Percentiles rank a stretch among this genome's conserved stretches.
Conservation (phyloP, 140 eudicot genomes). For the Bidens hawaiensis region DNA sequence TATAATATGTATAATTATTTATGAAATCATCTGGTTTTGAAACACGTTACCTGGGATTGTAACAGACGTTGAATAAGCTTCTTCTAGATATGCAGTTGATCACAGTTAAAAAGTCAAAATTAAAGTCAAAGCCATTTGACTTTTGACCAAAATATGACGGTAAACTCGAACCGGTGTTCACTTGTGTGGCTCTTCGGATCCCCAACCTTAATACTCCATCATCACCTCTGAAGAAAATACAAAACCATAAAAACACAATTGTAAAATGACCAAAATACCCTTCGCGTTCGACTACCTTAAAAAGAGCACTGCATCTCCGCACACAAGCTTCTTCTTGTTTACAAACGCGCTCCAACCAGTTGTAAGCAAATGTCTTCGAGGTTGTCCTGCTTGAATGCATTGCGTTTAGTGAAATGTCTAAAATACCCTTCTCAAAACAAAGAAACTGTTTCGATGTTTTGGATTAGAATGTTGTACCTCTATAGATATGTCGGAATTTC, state of each 20-base stretch:
- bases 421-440: background rate
- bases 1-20: too few relatives aligned
- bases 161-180: slow-evolving; percentile 31
- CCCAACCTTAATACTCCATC: slow-evolving; percentile 95
- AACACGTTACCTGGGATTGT: slow-evolving; percentile 73
- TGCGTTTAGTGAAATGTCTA: background rate
- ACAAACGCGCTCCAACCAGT: slow-evolving; percentile 57
- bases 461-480: slow-evolving; percentile 39
- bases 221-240: slow-evolving; percentile 56
- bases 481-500: slow-evolving; percentile 92
- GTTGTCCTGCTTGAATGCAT: slow-evolving; percentile 38
- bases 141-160: slow-evolving; percentile 35
- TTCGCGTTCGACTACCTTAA: slow-evolving; percentile 27
- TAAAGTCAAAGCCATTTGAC: slow-evolving; percentile 33
- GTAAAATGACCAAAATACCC: background rate
- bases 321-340: slow-evolving; percentile 51
- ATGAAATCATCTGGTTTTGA: too few relatives aligned
- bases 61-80: slow-evolving; percentile 52
- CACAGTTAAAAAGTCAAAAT: slow-evolving; percentile 40
- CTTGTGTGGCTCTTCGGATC: slow-evolving; percentile 75
- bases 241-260: background rate
- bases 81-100: slow-evolving; percentile 55
- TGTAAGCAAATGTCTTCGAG: slow-evolving; percentile 53
- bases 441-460: background rate
- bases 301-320: slow-evolving; percentile 54